Base-by-base conservation (phyloP, 2,329 filamentous ascomycete species). In the Stemphylium beticola region DNA sequence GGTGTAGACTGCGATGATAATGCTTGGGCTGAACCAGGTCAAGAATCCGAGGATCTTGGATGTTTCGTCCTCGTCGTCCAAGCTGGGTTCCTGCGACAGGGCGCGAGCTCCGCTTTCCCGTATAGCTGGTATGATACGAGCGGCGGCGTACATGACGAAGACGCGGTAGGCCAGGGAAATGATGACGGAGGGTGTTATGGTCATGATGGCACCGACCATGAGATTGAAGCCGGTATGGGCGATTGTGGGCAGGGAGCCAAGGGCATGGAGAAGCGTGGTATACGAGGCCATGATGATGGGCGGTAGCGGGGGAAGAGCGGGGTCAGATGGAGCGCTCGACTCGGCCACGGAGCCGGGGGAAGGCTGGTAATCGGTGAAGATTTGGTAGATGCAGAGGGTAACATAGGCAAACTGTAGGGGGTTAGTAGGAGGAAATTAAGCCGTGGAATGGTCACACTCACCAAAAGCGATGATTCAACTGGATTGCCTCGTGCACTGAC, bases 231-330 rank as follows among this genome's bases (percentile, higher is more conserved):
- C 89, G 0, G 91, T 93, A 74, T 91, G 90, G 4, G 96, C 87
- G 24, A 90, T 92, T 3, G 85, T 88, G 2, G 92, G 93, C n/a
- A 96, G 81, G 4, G 88, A 89, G 51, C 91, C 90, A 33, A 98
- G 81, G 41, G 93, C 85, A 65, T 96, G 91, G 41, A 97, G 81
- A 38, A 98, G 80, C 0, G 93, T 97, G 22, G 92, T 93, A 77
- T 97, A 98, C 6, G 93, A 97, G 4, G 93, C 95, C 93, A 98
- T 98, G 75, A 99, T 93, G 61, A 98, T 92, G 0, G 95, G 95
- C 12, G 95, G 95, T 38, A 99, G 82, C n/a, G 95, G 95, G 34
- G 95, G 95, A 58, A 98, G 95, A 22, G 96, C 93, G n/a, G 90
- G 87, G 56, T 96, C 89, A 12, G 84, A 72, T 12, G 83, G 78